Evolutionary conservation across 2,329 filamentous ascomycete species (phyloP).

Genomic region (Diplodia seriata): DNA sequence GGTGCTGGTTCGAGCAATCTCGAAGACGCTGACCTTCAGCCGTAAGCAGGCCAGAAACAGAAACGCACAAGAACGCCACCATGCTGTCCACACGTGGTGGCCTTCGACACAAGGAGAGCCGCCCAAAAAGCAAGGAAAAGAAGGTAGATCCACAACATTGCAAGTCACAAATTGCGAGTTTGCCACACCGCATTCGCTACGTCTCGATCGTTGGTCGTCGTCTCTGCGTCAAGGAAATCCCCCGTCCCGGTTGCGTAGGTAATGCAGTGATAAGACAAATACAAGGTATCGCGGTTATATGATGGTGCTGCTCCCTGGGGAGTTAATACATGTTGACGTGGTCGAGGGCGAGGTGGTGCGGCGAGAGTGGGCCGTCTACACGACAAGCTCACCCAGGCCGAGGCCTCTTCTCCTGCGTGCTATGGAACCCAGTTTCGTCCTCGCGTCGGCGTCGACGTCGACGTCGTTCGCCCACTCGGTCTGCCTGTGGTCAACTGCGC

Average conservation of each 20-base stretch:
- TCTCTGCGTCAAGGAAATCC: conserved; percentile 15
- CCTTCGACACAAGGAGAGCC: conserved; percentile 16
- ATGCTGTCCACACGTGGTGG: conserved; percentile 22
- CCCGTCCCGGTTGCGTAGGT: neutral
- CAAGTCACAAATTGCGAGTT: neutral
- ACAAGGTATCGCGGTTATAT: conserved; percentile 13
- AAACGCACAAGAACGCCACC: conserved; percentile 14
- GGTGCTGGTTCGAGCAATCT: neutral
- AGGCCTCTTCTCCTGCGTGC: conserved; percentile 24
- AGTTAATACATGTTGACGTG: neutral
- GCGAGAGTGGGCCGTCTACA: conserved; percentile 1
- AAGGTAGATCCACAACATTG: neutral
- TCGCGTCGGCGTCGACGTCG: conserved; percentile 12
- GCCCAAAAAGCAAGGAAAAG: conserved; percentile 3
- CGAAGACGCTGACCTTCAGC: neutral
- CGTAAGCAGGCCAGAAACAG: neutral
- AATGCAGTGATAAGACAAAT: conserved; percentile 26
- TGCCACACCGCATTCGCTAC: conserved; percentile 26
- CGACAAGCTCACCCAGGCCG: conserved; percentile 23
- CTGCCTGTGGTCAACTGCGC: conserved; percentile 4
- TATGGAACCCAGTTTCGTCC: conserved; percentile 10
- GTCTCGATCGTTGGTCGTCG: conserved; percentile 26
- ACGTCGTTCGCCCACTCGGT: conserved; percentile 16
- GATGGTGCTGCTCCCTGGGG: neutral
- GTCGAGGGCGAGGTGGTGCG: too few species aligned